Base-by-base conservation (phyloP, 2,329 filamentous ascomycete species). In the Alternaria triticimaculans region DNA sequence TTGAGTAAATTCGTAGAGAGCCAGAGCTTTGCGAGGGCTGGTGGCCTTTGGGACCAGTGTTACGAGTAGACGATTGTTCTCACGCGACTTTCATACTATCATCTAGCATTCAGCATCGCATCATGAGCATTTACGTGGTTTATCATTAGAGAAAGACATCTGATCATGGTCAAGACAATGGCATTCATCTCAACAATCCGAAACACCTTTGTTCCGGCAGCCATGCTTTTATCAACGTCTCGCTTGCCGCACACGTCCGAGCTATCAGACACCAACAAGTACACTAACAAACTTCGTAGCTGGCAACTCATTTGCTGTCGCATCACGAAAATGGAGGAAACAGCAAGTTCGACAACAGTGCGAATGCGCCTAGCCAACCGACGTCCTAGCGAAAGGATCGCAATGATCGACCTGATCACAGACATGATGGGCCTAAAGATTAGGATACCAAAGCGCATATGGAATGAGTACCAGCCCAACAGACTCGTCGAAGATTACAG, bases 11-110 rank as follows among this genome's bases (percentile, higher is more conserved):
- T 95, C 80, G 86, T 97, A 14, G 82, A 91, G 28, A 92, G 91
- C 67, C 81, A 97, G 73, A 86, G 83, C 54, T 97, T 96, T 85
- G 92, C 91, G 3, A 86, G 85, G 69, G 80, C 77, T 9, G 92
- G 92, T 14, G 94, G 94, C 1, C 80, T 87, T 50, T 97, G 94
- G 94, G 83, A 85, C 58, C 75, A 85, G 64, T 96, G 93, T 77
- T 75, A 64, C 33, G 62, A 66, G 7, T 71, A 69, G 53, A 28
- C 20, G 30, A 8, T 15, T 33, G 14, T 33, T 33, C 4, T 33
- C 14, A 33, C 14, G 30, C 30, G 30, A 33, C 30, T 33, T 33
- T 37, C 4, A 21, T 48, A n/a, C 12, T 14, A 15, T 14, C 6
- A 10, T 26, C 18, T 3, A 26, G 21, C 51, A 43, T 43, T 43